phyloP scores from a whole-genome alignment of 2,329 filamentous ascomycete genomes.

The Clarireedia hainanense region DNA sequence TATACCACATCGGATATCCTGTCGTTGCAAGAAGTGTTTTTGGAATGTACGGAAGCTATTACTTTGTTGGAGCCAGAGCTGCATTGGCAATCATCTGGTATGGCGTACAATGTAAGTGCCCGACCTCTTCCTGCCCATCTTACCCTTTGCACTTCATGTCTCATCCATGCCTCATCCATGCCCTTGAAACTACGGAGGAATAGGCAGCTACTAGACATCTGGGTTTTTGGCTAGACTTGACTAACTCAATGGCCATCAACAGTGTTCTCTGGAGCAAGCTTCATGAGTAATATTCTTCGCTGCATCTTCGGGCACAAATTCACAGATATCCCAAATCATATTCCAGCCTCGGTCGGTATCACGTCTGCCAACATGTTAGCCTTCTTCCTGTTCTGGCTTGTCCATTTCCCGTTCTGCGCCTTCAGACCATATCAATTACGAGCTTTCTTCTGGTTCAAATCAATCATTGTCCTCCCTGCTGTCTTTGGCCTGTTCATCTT shows the following conservation, averaged over 20 bases:
- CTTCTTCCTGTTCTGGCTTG: conserved; percentile 48
- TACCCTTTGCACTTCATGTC: too few relatives aligned
- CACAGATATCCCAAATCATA: conserved; percentile 31
- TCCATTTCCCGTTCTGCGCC: conserved; percentile 41
- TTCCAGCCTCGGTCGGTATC: conserved; percentile 33
- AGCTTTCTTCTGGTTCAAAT: conserved; percentile 34
- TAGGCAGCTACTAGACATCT: background rate
- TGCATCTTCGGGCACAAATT: conserved; percentile 32
- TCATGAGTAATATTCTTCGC: conserved; percentile 36
- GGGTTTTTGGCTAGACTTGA: background rate
- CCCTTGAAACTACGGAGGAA: too few relatives aligned
- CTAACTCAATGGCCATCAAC: conserved; percentile 7
- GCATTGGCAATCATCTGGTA: conserved; percentile 48
- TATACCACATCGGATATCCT: conserved; percentile 37
- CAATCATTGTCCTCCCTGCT: conserved; percentile 29
- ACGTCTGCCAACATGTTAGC: conserved; percentile 34
- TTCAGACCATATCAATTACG: conserved; percentile 37
- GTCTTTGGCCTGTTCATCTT: conserved; percentile 34
- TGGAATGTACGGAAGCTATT: conserved; percentile 37
- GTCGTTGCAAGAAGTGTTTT: conserved; percentile 32
- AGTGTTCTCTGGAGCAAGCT: conserved; percentile 42
- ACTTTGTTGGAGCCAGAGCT: conserved; percentile 34
- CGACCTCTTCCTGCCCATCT: background rate
- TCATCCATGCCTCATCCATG: too few relatives aligned
- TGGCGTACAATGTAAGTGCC: conserved; percentile 55